Base-by-base conservation (phyloP, 176 grass and related monocot species). In the Elymus sibiricus region DNA sequence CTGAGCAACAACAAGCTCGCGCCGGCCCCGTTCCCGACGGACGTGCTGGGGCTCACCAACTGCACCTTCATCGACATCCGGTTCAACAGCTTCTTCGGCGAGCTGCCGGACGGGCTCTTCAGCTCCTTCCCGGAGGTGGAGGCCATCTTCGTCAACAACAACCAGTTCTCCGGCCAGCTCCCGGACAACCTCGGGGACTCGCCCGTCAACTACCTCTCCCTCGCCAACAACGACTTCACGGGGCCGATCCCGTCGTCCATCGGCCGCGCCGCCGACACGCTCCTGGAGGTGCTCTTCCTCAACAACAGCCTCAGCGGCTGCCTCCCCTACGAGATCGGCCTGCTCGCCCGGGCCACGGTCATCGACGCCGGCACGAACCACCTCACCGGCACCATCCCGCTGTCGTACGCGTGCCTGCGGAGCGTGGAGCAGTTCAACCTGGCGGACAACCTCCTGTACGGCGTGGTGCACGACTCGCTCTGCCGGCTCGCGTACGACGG, bases 101-200 rank as follows among this genome's bases (percentile, higher is more conserved):
- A 51, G 31, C 77, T 98, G 13, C 94, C 92, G 0, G 37, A 19
- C 2, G 19, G 5, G 0, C 64, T 98, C 29, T 98, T 98, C 90
- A 15, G 72, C 47, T 84, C 32, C 7, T 89, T 95, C 78, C 86
- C 91, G 17, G 6, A 15, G 5, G 83, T 88, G 64, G 67, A 94
- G 76, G 97, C 92, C 44, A 89, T 98, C 83, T 98, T 98, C 85
- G 76, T 98, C 79, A 98, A 98, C 92, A 98, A 98, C 87, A 98
- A 98, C 84, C 72, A 29, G 11, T 94, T 98, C 86, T 34, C 79
- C 6, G 91, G 89, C 10, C 0, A 11, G 27, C 75, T 98, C 22
- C 97, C 97, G 2, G 77, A 62, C 49, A 93, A 91, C 86, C 80
- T 98, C 87, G 97, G 97, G 6, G 58, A 76, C 71, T 95, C 97